A percentile compares a stretch with the other conserved stretches of the same genome.
Evolutionary conservation across 768 basidiomycete species (phyloP).

Genomic region (Naganishia vaughanmartiniae): DNA sequence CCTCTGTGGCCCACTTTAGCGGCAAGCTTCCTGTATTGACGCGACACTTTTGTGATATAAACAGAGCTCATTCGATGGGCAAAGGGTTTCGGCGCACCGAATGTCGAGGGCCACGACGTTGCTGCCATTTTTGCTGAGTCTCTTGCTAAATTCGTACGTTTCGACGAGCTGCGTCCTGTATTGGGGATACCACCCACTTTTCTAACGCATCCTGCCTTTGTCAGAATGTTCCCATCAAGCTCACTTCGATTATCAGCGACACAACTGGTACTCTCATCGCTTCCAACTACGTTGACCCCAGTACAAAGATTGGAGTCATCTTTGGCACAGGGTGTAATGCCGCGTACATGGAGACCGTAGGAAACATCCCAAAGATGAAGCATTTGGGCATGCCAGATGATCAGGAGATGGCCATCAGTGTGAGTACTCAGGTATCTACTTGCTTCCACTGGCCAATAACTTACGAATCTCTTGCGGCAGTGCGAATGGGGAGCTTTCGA

Average conservation of each 20-base stretch:
- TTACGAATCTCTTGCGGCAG: conserved; percentile 1
- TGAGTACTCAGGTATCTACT: conserved; percentile 60
- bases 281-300: conserved; percentile 88
- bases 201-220: neutral
- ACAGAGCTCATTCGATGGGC: conserved; percentile 92
- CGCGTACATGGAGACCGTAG: conserved; percentile 90
- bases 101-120: conserved; percentile 91
- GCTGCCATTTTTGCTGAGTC: conserved; percentile 87
- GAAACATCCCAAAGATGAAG: conserved; percentile 79
- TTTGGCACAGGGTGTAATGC: conserved; percentile 99
- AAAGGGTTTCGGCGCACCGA: conserved; percentile 91
- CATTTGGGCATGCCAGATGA: conserved; percentile 63
- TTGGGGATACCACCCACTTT: neutral
- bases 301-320: conserved; percentile 88
- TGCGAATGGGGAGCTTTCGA: conserved; percentile 86
- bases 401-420: conserved; percentile 88
- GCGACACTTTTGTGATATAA: neutral
- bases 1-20: neutral
- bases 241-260: conserved; percentile 92
- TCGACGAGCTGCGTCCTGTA: neutral
- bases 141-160: conserved; percentile 69
- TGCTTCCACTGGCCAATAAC: neutral
- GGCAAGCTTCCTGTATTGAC: neutral
- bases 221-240: conserved; percentile 75
- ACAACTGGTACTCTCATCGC: conserved; percentile 97